Percentiles rank a stretch among this genome's conserved stretches.
Evolutionary conservation across 148 eudicot genomes (phyloP).

Genomic region (Spergularia bocconei): DNA sequence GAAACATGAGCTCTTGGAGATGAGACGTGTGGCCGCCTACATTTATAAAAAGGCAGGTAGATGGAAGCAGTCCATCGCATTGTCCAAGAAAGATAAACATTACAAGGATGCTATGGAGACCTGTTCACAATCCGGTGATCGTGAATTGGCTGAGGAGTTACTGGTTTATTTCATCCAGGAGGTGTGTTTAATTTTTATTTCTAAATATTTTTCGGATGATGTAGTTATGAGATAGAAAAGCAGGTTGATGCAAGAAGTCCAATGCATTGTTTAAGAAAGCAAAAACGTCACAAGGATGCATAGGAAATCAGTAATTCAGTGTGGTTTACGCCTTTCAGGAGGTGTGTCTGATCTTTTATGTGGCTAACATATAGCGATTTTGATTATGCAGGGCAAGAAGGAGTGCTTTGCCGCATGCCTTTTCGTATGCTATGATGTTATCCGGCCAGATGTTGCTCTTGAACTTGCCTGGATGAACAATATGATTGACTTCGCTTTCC

Average conservation of each 20-base stretch:
- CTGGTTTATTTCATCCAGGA: constrained; percentile 90
- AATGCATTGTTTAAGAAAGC: constrained; percentile 90
- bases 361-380: constrained; percentile 11
- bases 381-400: constrained; percentile 80
- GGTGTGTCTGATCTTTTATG: constrained; percentile 1
- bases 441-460: constrained; percentile 90
- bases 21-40: constrained; percentile 98
- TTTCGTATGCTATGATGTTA: constrained; percentile 86
- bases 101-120: constrained; percentile 99
- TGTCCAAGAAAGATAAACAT: constrained; percentile 93
- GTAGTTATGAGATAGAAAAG: not conserved
- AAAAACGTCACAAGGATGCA: constrained; percentile 67
- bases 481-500: constrained; percentile 98
- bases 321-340: not conserved
- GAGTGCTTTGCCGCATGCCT: constrained; percentile 97
- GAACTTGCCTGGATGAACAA: constrained; percentile 99
- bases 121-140: constrained; percentile 95
- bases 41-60: constrained; percentile 96
- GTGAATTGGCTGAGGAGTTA: constrained; percentile 95
- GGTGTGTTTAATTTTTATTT: constrained; percentile 37
- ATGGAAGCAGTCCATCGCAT: constrained; percentile 97
- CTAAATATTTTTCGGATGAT: not conserved
- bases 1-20: constrained; percentile 97
- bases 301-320: not conserved
- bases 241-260: constrained; percentile 53